Evolutionary conservation across 345 rosid species (phyloP).

Genomic region (Eutrema yunnanense): DNA sequence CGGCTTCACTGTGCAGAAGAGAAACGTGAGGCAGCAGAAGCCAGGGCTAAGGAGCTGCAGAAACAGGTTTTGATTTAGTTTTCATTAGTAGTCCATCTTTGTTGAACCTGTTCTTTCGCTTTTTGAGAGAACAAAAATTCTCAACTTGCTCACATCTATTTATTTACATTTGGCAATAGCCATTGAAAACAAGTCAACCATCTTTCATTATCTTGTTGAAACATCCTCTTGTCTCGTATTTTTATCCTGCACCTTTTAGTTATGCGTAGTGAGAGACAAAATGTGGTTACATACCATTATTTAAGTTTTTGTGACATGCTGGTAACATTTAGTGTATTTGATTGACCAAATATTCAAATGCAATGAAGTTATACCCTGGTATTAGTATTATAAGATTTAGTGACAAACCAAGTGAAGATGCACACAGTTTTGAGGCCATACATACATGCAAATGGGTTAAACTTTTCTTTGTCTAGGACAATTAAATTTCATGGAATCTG

Average conservation of each 20-base stretch:
- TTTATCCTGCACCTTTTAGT: background rate
- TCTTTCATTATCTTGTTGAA: background rate
- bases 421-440: background rate
- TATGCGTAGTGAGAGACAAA: background rate
- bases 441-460: background rate
- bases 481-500: background rate
- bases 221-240: background rate
- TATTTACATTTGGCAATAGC: background rate
- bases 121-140: no score
- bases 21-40: slow-evolving; percentile 80
- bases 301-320: no score
- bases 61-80: slow-evolving; percentile 61
- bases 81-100: background rate
- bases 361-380: background rate
- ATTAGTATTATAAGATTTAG: background rate
- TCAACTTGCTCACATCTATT: no score
- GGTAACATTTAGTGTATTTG: background rate
- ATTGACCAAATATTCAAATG: background rate
- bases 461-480: background rate
- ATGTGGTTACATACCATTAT: background rate
- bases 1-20: slow-evolving; percentile 77
- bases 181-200: background rate
- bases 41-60: slow-evolving; percentile 91
- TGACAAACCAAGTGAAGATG: background rate
- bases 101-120: background rate